Evolutionary conservation across 495 filamentous ascomycete species (phyloP), one percentile per base, ranked within the genome.

Genomic region (Pyrenula massariospora): DNA sequence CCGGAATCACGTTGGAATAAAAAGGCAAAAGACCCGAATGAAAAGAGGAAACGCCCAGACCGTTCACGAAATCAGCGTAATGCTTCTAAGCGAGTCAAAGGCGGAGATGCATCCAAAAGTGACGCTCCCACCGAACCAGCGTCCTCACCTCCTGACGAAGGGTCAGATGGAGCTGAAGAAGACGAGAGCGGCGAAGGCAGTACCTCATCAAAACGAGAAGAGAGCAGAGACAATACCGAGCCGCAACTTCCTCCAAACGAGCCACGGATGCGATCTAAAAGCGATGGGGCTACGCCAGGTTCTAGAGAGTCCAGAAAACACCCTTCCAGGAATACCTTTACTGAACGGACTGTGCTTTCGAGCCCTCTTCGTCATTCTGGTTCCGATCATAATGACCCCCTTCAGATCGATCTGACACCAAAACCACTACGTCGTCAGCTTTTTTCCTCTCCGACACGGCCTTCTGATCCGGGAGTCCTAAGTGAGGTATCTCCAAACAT

Each of bases 1-100:
- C 93, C 93, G 1, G 75, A 82, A 52, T 81, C 89, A 50, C 82
- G 84, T 57, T 98, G 92, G 92, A 84, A 84, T 58, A 86, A 86
- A 55, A 77, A 84, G 24, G 66, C 24, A 59, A 62, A 24, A 66
- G 61, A 21, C 63, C 57, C 59, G 59, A 54, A 70, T 65, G 61
- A 73, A 57, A 76, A 74, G 59, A 70, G 67, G 54, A 79, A 78
- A 57, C 67, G 75, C 5, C 62, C 68, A 2, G 61, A 52, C 20
- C 50, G 50, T 21, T 19, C 50, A 52, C n/a, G 22, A 19, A 52
- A 19, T 24, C n/a, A 52, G 50, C 50, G 50, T 52, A 24, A 21
- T 21, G 50, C 50, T 52, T 20, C 50, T 8, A 52, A 52, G 50
- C 8, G 20, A 19, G 19, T 5, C 10, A 20, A 52, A 52, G 31